Conservation (phyloP, 805 yeast genomes). For the Barnettozyma sp. region DNA sequence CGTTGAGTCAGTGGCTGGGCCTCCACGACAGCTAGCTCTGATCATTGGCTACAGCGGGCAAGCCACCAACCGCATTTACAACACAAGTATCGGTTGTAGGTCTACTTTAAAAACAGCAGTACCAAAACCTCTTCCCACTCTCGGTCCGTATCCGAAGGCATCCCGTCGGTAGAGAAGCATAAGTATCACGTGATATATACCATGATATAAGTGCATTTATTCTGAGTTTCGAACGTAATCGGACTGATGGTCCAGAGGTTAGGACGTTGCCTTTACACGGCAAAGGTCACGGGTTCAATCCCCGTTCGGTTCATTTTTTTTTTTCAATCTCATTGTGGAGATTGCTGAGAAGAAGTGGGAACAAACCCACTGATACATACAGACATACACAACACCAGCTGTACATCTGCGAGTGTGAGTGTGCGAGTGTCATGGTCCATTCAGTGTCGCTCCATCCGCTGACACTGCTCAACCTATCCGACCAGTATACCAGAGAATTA, state of each 20-base stretch:
- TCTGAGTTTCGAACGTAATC: conserved; percentile 4
- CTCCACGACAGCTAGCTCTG: no score
- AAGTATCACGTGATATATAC: background rate
- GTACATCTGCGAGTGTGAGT: no score
- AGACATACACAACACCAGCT: no score
- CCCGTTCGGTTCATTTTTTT: conserved; percentile 21
- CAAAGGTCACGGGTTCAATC: conserved; percentile 24
- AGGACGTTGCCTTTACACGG: conserved; percentile 24
- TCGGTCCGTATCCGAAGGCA: background rate
- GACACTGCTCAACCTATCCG: conserved; percentile 10
- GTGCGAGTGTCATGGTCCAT: conserved; percentile 1
- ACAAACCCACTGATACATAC: no score
- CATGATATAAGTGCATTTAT: no score
- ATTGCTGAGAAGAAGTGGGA: background rate
- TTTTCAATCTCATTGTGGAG: background rate
- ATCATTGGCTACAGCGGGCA: no score
- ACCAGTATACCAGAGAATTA: conserved; percentile 8
- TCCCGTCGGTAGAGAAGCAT: background rate
- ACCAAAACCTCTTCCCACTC: no score
- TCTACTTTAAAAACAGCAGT: no score
- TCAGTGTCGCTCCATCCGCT: conserved; percentile 10
- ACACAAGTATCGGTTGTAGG: no score
- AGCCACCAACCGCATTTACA: no score
- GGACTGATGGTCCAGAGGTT: conserved; percentile 24
- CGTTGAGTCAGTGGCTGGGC: no score